Evolutionary conservation across 2,329 filamentous ascomycete species (phyloP).

Genomic region (Penicillium sp.): DNA sequence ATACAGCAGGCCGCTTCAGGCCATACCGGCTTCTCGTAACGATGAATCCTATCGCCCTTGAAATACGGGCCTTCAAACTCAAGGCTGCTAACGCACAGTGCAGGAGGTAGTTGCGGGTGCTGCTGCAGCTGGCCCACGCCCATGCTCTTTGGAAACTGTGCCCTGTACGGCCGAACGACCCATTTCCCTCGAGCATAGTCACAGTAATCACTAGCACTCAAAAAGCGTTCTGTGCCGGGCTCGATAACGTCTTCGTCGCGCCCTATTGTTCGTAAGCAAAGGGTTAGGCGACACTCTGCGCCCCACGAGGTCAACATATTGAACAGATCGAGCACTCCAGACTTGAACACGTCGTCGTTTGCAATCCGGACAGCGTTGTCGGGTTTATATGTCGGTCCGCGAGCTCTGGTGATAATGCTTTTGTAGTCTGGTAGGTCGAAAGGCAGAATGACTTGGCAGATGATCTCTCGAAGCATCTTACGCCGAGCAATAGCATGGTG

Average conservation of each 20-base stretch:
- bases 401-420: background rate
- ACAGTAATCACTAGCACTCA: background rate
- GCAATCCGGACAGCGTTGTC: slow-evolving; percentile 12
- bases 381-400: background rate
- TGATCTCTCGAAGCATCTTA: slow-evolving; percentile 9
- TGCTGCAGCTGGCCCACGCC: background rate
- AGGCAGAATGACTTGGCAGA: slow-evolving; percentile 17
- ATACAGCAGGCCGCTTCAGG: background rate
- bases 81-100: background rate
- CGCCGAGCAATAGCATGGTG: background rate
- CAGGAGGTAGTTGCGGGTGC: background rate
- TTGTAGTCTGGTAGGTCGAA: slow-evolving; percentile 19
- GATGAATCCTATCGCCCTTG: background rate
- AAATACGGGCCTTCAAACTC: background rate
- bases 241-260: slow-evolving; percentile 2
- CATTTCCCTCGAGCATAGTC: background rate
- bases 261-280: slow-evolving; percentile 11
- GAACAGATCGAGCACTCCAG: slow-evolving; percentile 7
- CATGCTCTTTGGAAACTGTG: background rate
- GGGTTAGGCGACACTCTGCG: slow-evolving; percentile 3
- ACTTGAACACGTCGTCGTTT: slow-evolving; percentile 19
- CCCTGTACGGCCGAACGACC: slow-evolving; percentile 19
- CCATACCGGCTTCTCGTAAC: background rate
- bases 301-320: slow-evolving; percentile 12
- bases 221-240: background rate